Conservation (phyloP, 1,284 basidiomycete genomes). For the Xanthoconium separans region DNA sequence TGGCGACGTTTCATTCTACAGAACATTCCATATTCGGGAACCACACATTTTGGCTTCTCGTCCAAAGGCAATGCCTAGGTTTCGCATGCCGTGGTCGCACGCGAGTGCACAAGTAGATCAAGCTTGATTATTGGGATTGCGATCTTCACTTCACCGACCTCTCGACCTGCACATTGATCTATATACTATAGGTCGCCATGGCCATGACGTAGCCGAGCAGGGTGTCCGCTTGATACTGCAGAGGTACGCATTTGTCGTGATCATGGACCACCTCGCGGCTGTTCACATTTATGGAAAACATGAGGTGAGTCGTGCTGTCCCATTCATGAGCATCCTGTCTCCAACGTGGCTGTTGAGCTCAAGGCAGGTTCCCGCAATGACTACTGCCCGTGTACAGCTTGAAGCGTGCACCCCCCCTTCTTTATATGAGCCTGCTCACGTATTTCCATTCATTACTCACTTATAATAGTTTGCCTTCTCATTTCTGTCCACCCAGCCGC, state of each 20-base stretch:
- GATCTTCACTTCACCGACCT: conserved; percentile 7
- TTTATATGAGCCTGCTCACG: conserved; percentile 33
- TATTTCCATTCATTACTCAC: conserved; percentile 29
- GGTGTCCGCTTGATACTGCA: conserved; percentile 19
- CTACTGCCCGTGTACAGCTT: conserved; percentile 35
- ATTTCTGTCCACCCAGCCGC: conserved; percentile 30
- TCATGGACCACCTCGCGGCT: conserved; percentile 36
- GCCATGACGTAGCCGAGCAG: conserved; percentile 26
- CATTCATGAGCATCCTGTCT: conserved; percentile 35
- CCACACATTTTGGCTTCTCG: conserved; percentile 1
- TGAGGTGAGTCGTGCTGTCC: conserved; percentile 36
- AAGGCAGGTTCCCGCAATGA: conserved; percentile 35
- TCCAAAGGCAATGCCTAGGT: conserved; percentile 20
- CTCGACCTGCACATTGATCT: conserved; percentile 6
- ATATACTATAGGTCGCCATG: conserved; percentile 19
- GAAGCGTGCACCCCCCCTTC: conserved; percentile 27
- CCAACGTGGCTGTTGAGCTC: conserved; percentile 38
- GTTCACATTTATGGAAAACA: conserved; percentile 38
- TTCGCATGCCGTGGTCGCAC: conserved; percentile 7
- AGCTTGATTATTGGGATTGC: conserved; percentile 13
- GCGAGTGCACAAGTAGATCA: conserved; percentile 4
- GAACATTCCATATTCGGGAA: conserved; percentile 33
- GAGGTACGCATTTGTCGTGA: conserved; percentile 35
- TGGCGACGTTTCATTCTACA: conserved; percentile 21
- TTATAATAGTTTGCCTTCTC: conserved; percentile 33